A percentile compares a stretch with the other conserved stretches of the same genome.
Evolutionary conservation across 106 monocot species (phyloP).

Genomic region (Platanthera zijinensis): DNA sequence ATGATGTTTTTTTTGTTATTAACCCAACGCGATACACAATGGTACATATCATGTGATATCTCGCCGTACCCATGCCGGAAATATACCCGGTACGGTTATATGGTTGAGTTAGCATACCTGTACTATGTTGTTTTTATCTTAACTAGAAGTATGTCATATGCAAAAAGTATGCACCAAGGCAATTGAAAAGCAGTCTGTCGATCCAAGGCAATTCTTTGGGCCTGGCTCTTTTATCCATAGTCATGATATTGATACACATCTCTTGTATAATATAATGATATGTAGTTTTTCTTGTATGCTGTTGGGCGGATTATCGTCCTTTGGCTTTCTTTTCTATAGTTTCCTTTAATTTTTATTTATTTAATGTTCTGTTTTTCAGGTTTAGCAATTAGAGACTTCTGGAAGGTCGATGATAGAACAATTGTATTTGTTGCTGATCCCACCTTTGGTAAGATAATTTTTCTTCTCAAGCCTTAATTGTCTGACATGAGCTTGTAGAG

Average conservation of each 20-base stretch:
- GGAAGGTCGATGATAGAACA: constrained; percentile 90
- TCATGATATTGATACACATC: neutral
- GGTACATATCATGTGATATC: too few species aligned
- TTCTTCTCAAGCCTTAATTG: neutral
- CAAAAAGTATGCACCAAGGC: too few species aligned
- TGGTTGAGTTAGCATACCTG: too few species aligned
- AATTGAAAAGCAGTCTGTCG: too few species aligned
- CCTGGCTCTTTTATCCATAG: too few species aligned
- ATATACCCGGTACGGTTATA: too few species aligned
- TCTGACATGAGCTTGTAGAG: neutral
- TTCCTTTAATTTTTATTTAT: neutral
- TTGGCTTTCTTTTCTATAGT: neutral
- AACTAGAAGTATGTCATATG: too few species aligned
- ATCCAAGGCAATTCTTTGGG: too few species aligned
- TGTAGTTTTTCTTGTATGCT: neutral
- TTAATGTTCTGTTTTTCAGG: constrained; percentile 28
- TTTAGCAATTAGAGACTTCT: constrained; percentile 83
- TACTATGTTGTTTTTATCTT: too few species aligned
- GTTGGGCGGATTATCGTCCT: neutral
- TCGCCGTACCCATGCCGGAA: too few species aligned
- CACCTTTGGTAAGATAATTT: constrained; percentile 64
- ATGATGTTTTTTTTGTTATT: too few species aligned
- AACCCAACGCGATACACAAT: too few species aligned
- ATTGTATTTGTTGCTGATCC: constrained; percentile 95
- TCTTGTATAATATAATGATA: neutral